Evolutionary conservation across 1,284 basidiomycete species (phyloP), one percentile per base, ranked within the genome.

Genomic region (Peniophora sp.): DNA sequence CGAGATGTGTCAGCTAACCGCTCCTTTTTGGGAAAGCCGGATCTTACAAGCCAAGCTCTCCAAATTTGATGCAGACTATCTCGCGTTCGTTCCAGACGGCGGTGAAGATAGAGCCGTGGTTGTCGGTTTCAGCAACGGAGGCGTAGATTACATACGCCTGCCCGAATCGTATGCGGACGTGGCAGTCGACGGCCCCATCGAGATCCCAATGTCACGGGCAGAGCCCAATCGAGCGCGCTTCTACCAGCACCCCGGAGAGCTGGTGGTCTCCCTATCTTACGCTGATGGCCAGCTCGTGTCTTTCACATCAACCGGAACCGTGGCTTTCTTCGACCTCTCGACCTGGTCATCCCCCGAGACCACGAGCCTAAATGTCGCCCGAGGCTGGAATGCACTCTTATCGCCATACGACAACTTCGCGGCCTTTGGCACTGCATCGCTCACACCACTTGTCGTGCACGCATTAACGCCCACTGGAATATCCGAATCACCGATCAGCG

Each of bases 341-440:
- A 48, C 57, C 36, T 52, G 61, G n/a, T 42, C 56, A 46, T 48
- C 61, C 41, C 61, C 67, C 14, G 58, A 63, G 10, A 57, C 65
- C 37, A 60, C 83, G 42, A 60, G 76, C 42, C 62, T 86, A 37
- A 63, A n/a, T 20, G 18, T 17, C 37, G 37, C 37, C 37, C 37
- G 37, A 5, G 75, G 80, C 55, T 89, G 87, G 86, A 66, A 71
- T 5, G 74, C 78, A 14, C 68, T 79, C 55, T 71, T 88, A 49
- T 79, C 69, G 51, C 71, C 41, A 6, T 60, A 66, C 18, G 67
- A 77, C 9, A 71, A 77, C 2, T 88, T 78, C 53, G 81, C 81
- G 14, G 79, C 77, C 8, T 80, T 89, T 52, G 86, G 87, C 3
- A 75, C 76, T 11, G 77, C 83, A 2, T 83, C 81, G 15, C 58